Conservation (phyloP, 2,329 filamentous ascomycete species). For the Allantophomopsis cytisporea region DNA sequence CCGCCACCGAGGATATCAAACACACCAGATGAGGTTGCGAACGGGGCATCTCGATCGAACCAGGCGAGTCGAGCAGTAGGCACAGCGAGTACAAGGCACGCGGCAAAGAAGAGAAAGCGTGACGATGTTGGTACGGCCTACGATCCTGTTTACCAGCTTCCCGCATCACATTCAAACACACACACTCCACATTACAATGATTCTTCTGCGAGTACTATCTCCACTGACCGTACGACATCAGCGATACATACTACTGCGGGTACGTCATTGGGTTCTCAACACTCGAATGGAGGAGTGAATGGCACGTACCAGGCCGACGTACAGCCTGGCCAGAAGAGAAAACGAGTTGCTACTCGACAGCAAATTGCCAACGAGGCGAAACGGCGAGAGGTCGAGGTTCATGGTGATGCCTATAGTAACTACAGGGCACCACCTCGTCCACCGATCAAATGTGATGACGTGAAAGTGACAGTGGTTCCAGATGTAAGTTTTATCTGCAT, state of each 20-base stretch:
- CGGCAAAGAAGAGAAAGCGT: constrained; percentile 56
- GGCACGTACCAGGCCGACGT: constrained; percentile 50
- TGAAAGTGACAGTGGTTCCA: constrained; percentile 45
- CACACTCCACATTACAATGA: constrained; percentile 57
- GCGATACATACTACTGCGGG: constrained; percentile 75
- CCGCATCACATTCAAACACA: constrained; percentile 55
- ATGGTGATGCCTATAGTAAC: constrained; percentile 57
- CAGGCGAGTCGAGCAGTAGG: constrained; percentile 12
- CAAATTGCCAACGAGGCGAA: constrained; percentile 75
- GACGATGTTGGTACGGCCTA: constrained; percentile 39
- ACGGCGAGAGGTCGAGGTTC: constrained; percentile 57
- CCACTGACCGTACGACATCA: constrained; percentile 74
- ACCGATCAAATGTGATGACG: constrained; percentile 78
- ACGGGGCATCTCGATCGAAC: constrained; percentile 21
- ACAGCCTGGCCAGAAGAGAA: constrained; percentile 74
- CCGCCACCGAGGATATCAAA: constrained; percentile 30
- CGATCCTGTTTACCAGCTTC: constrained; percentile 58
- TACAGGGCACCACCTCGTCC: constrained; percentile 83
- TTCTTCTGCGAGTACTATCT: constrained; percentile 58
- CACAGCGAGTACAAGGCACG: constrained; percentile 38
- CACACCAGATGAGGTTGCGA: constrained; percentile 21
- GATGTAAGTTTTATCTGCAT: constrained; percentile 37
- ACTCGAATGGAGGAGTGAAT: constrained; percentile 40
- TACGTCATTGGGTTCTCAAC: constrained; percentile 65
- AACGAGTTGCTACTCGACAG: constrained; percentile 62